phyloP scores from a whole-genome alignment of 2,329 filamentous ascomycete genomes.

The Cryphonectria parasitica region DNA sequence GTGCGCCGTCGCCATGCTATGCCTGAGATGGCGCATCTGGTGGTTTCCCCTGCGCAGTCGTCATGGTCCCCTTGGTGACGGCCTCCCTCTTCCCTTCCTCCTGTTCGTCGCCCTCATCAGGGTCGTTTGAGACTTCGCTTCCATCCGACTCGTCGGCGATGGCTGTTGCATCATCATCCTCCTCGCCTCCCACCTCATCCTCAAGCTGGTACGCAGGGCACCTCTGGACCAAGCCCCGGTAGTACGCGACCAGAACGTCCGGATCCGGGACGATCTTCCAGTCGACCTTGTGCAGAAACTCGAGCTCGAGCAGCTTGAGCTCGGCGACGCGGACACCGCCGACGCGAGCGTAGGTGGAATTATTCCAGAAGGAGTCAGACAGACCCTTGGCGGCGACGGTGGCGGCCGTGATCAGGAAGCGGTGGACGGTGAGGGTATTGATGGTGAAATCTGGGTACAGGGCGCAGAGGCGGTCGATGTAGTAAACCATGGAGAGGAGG shows the following conservation, averaged over 20 bases:
- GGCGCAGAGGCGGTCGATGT: slow-evolving; percentile 92
- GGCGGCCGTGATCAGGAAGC: slow-evolving; percentile 93
- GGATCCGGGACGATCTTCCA: slow-evolving; percentile 98
- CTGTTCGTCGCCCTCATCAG: not conserved
- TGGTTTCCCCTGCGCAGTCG: slow-evolving; percentile 11
- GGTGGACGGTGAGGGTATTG: slow-evolving; percentile 93
- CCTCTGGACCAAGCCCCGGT: slow-evolving; percentile 78
- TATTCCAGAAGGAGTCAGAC: slow-evolving; percentile 98
- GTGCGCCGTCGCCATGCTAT: not conserved
- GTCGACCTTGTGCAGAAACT: slow-evolving; percentile 89
- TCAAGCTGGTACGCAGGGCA: slow-evolving; percentile 58
- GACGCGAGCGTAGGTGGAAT: slow-evolving; percentile 91
- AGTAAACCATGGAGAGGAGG: slow-evolving; percentile 98
- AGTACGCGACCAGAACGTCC: slow-evolving; percentile 92
- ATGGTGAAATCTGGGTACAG: slow-evolving; percentile 95
- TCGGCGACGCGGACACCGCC: slow-evolving; percentile 91
- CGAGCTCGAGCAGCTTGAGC: slow-evolving; percentile 86
- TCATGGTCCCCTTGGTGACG: not conserved
- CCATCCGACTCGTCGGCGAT: slow-evolving; percentile 38
- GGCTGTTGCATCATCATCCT: slow-evolving; percentile 39
- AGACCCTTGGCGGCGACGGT: slow-evolving; percentile 96
- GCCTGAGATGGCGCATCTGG: slow-evolving; percentile 7
- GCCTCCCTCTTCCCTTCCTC: not conserved
- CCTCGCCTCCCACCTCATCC: slow-evolving; percentile 39
- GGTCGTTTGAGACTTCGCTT: slow-evolving; percentile 10